These are phyloP conservation scores for Gillenia trifoliata DNA, from an alignment of 306 rosid species.

Conservation along the genomic window DNA sequence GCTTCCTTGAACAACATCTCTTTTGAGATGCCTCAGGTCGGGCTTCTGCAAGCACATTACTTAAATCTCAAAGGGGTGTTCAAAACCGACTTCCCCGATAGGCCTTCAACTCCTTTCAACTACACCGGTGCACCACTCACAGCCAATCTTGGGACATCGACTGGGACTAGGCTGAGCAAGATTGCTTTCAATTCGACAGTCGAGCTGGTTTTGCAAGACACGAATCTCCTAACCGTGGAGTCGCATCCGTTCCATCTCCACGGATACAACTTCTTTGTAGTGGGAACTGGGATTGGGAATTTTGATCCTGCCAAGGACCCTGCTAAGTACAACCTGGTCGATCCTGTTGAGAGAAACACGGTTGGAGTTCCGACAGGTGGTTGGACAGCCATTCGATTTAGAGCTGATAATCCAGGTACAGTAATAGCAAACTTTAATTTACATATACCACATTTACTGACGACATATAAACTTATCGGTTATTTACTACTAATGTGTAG, in stretches of 20 bases:
- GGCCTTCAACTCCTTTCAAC: constrained; percentile 56
- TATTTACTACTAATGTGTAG: constrained; percentile 20
- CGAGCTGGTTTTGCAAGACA: constrained; percentile 68
- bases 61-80: constrained; percentile 60
- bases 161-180: constrained; percentile 62
- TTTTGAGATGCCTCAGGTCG: constrained; percentile 67
- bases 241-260: constrained; percentile 83
- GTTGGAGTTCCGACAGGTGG: constrained; percentile 79
- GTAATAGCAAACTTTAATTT: neutral
- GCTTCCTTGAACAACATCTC: constrained; percentile 81
- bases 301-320: constrained; percentile 72
- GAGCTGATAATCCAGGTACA: constrained; percentile 77
- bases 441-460: neutral
- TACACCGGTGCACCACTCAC: constrained; percentile 66
- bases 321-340: constrained; percentile 55
- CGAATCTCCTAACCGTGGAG: constrained; percentile 63
- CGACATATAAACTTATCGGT: neutral
- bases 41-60: constrained; percentile 82
- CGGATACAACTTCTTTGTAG: constrained; percentile 62
- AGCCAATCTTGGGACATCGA: constrained; percentile 47
- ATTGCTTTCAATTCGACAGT: constrained; percentile 64
- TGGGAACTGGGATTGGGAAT: constrained; percentile 72
- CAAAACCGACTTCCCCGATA: constrained; percentile 69
- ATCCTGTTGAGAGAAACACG: constrained; percentile 82
- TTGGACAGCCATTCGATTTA: constrained; percentile 72